Evolutionary conservation across 495 filamentous ascomycete genomes (phyloP), one percentile per base, ranked within the genome.

Genomic region (Daldinia vernicosa): DNA sequence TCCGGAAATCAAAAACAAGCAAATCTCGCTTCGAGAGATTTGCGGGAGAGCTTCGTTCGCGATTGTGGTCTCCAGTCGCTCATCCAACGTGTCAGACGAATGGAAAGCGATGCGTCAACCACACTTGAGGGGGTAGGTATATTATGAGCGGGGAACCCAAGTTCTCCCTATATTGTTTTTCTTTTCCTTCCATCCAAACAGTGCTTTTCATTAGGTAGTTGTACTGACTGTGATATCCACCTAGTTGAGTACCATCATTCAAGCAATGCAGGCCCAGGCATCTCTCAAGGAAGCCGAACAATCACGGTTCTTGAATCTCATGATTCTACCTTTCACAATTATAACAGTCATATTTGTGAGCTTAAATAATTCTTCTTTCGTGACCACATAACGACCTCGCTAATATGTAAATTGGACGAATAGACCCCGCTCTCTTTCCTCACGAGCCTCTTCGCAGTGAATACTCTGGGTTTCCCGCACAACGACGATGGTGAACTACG

Each of bases 61-160:
- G 43, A 47, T 24, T 47, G 43, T 22, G 43, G 43, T 24, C 43
- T 47, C 43, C 43, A 47, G 43, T 47, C 43, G 8, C 43, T 47
- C 19, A 24, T 47, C 8, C 43, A 47, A 1, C 43, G 43, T 0
- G 43, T 47, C 19, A 22, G 43, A 3, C 43, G 43, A 11, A 47
- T 47, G 43, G 43, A 47, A 47, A 24, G 43, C 9, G 43, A 47
- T 47, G 19, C 43, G 43, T 47, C 43, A 22, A 47, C 43, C 1
- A 47, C 19, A 12, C 43, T 47, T 24, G 43, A 47, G 43, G 43
- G 43, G 43, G 43, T 47, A 47, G 11, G 43, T 47, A 8, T 47
- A 22, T 9, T 47, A 22, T 9, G 19, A 24, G 8, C n/a, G 43
- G 43, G 19, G 24, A 47, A 24, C 17, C 4, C 19, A 22, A 24